Base-by-base conservation (phyloP, 768 basidiomycete genomes). In the Leccinum rimulosum region DNA sequence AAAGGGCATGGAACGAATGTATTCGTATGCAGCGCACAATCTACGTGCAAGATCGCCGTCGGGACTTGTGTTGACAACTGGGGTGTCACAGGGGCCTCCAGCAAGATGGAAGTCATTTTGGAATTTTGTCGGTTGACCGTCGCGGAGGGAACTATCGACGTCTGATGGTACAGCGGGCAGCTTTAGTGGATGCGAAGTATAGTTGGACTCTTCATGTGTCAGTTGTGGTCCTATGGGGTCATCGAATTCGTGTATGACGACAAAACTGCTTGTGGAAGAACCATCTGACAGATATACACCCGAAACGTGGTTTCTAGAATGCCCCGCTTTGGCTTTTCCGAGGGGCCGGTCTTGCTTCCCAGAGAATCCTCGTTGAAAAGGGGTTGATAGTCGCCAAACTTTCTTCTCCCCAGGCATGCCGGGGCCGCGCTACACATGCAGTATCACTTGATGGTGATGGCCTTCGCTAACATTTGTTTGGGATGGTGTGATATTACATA, bases 341-440 rank as follows among this genome's bases (percentile, higher is more conserved):
- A 45, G 43, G 43, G 12, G 52, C 52, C 15, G 33, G 27, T 53
- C 57, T 54, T 56, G 66, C 27, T 52, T 64, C 15, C 48, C 57
- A 4, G 59, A 55, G 31, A 52, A 47, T 6, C 43, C 61, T 60
- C 63, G 43, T 45, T 45, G 65, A 57, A 74, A 73, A 50, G 63
- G 67, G 33, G 51, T 62, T 28, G 58, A 49, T 35, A 72, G 30
- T 60, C 50, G 56, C 71, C 66, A 70, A 30, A 52, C 51, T 61
- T 61, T 71, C 59, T 70, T 73, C 63, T 72, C 68, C 54, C 45
- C 55, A 28, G 64, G 56, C 72, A 71, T 72, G 35, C 50, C 47
- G 25, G 55, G 52, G 51, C 49, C 36, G 38, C 14, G 52, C 51
- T 53, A 31, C 19, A 50, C 68, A 66, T 64, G 57, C 53, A 60